Evolutionary conservation across 805 yeast species (phyloP), one percentile per base, ranked within the genome.

Genomic region (Wickerhamiella galacta): DNA sequence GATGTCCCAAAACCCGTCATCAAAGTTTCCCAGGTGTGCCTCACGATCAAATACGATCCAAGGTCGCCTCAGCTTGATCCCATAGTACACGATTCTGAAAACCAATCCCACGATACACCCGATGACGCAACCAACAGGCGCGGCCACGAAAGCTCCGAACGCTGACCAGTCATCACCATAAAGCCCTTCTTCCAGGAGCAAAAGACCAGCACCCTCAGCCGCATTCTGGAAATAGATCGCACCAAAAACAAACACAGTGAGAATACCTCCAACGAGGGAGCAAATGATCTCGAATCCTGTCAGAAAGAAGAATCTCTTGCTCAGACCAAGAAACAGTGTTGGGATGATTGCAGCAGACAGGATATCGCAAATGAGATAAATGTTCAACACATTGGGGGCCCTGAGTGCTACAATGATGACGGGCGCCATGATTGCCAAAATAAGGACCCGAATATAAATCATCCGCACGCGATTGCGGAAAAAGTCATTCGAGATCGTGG

Each of bases 111-210:
- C 45, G 10, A 68, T 53, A 2, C 79, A 73, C 39, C 74, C 59
- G 4, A 75, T 39, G 2, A 83, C 41, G 8, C 87, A 82, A 10
- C 85, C 90, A 25, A 72, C 64, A 10, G 94, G 94, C 1, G 94
- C 90, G 41, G 75, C 77, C 7, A 78, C 85, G 54, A 83, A 83
- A 2, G 94, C 94, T 20, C 93, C 95, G 58, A 83, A 83, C 0
- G 92, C 74, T 46, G 87, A 79, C 95, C 95, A 83, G 48, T 83
- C 94, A 32, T 64, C 68, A 5, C 67, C 59, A 48, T 83, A 83
- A 23, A 83, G 58, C 31, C 95, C 94, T 14, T 52, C 14, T 17
- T 17, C 23, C 33, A 85, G 63, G 37, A 85, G 58, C 33, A 85
- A 57, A 32, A 85, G 62, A 39, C 64, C 64, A 12, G 77, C 95